phyloP scores from a whole-genome alignment of 2,329 filamentous ascomycete species.

The Hymenoscyphus linearis region DNA sequence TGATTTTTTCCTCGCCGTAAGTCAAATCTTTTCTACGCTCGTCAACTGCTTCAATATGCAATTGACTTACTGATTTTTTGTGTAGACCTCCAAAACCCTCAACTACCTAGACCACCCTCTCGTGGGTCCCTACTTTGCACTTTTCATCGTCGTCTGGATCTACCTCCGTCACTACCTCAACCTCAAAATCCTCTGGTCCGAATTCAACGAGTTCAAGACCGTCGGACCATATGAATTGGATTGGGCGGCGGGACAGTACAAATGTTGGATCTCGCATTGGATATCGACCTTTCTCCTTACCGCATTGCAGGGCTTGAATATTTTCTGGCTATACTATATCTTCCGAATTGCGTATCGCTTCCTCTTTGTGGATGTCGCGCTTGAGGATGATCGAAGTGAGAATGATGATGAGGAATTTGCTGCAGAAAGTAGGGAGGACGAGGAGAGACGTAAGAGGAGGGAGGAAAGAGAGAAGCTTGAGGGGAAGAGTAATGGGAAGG shows the following conservation, averaged over 20 bases:
- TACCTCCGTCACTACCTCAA: slow-evolving; percentile 87
- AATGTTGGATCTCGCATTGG: slow-evolving; percentile 63
- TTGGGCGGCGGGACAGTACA: slow-evolving; percentile 74
- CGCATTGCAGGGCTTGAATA: slow-evolving; percentile 66
- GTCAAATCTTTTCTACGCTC: too few species aligned
- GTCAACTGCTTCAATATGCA: too few species aligned
- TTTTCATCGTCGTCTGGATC: slow-evolving; percentile 80
- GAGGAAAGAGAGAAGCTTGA: not conserved
- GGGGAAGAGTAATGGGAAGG: slow-evolving; percentile 7
- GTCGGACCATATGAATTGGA: slow-evolving; percentile 70
- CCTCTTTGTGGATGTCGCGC: slow-evolving; percentile 49
- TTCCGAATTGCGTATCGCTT: slow-evolving; percentile 69
- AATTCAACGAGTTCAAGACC: slow-evolving; percentile 70
- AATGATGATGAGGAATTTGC: slow-evolving; percentile 47
- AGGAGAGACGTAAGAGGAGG: not conserved
- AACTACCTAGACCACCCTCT: slow-evolving; percentile 81
- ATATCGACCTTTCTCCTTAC: slow-evolving; percentile 63
- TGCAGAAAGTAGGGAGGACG: slow-evolving; percentile 9
- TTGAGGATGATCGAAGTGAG: slow-evolving; percentile 68
- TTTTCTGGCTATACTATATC: slow-evolving; percentile 80
- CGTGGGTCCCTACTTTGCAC: slow-evolving; percentile 74
- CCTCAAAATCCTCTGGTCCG: slow-evolving; percentile 67
- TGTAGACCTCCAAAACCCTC: slow-evolving; percentile 78
- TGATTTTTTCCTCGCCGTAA: slow-evolving; percentile 89
- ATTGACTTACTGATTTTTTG: not conserved